Percentiles rank a stretch among this genome's conserved stretches.
phyloP scores from a whole-genome alignment of 768 basidiomycete species.

The Tulasnella sp. region DNA sequence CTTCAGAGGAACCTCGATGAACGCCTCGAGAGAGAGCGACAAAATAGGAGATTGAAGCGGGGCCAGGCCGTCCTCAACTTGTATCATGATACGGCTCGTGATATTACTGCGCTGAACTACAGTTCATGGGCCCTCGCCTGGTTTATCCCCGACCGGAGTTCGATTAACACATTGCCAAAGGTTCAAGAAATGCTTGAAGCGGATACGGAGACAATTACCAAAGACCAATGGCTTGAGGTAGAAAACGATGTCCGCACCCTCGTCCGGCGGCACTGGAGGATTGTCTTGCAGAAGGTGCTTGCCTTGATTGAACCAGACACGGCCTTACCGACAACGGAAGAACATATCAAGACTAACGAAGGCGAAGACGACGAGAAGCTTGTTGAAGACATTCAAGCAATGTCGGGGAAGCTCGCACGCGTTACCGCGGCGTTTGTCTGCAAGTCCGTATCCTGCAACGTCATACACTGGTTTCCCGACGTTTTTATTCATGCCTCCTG shows the following conservation, averaged over 20 bases:
- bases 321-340: neutral
- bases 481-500: neutral
- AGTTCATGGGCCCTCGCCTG: neutral
- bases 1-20: neutral
- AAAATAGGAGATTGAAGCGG: neutral
- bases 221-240: neutral
- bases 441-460: neutral
- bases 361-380: neutral
- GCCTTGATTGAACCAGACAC: neutral
- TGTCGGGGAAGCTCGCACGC: neutral
- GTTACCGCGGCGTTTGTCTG: neutral
- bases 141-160: neutral
- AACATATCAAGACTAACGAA: neutral
- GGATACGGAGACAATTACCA: neutral
- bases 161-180: neutral
- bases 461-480: neutral
- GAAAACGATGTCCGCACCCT: neutral
- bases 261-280: neutral
- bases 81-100: neutral
- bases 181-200: neutral
- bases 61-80: neutral
- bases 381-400: neutral
- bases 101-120: neutral
- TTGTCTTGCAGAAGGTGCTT: neutral
- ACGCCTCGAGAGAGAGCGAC: neutral